Evolutionary conservation across 139 green algal genomes (phyloP), one percentile per base, ranked within the genome.

Genomic region (Mesotaenium endlicherianum): DNA sequence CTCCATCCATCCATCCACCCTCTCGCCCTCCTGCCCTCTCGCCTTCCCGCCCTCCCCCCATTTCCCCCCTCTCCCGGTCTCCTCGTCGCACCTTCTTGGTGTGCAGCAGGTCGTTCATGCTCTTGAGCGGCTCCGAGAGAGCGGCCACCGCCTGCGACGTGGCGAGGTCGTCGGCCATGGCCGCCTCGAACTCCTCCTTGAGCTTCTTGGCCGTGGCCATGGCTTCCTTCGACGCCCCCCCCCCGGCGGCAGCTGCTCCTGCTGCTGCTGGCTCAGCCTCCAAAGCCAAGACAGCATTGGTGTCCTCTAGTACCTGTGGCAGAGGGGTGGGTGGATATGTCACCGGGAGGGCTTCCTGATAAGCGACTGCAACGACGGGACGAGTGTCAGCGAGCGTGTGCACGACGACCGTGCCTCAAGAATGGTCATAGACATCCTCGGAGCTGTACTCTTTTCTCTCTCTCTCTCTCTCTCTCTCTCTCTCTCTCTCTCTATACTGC

Each of bases 131-230:
- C 31, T 84, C 88, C 6, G 92, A 95, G 42, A 98, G 82, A 1
- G 90, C 88, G 0, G 92, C 90, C 4, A 97, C 75, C 11, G 85
- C 93, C 20, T 88, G 75, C 0, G 96, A 91, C 0, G 93, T 98
- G 85, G 97, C 97, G 2, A 98, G 77, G 86, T 98, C 96, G 81
- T 98, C 95, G 6, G 89, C 71, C 70, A 98, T 85, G 0, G 89
- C 89, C 41, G 84, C 60, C 4, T 14, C 39, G n/a, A 90, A 67
- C 26, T 41, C 53, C 11, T 0, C 40, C 6, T 3, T 0, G 39
- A 82, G 31, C 75, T 76, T 38, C 31, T 41, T 8, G 8, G 75
- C 75, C 44, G 38, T 26, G 55, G 34, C 14, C 17, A 41, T 17
- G 6, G 71, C 71, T 34, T 34, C 71, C 41, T 80, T 80, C n/a